phyloP scores from a whole-genome alignment of 2,329 filamentous ascomycete species.

The Diaporthe eres region DNA sequence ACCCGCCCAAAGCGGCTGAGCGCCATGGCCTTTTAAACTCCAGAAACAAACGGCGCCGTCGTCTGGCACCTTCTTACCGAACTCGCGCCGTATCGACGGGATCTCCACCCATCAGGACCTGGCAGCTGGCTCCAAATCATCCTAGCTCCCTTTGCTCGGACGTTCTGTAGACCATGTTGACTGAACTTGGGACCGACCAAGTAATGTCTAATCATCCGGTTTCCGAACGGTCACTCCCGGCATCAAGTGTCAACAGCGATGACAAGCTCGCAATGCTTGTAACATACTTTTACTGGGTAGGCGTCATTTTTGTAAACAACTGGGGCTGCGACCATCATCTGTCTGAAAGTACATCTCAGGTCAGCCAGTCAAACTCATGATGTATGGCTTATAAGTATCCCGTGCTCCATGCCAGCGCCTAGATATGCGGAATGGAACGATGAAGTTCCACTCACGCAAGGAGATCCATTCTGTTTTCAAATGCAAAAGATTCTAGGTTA shows the following conservation, averaged over 20 bases:
- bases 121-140: background rate
- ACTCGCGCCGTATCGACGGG: background rate
- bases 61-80: background rate
- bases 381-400: background rate
- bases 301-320: background rate
- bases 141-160: constrained; percentile 9
- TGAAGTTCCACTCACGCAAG: background rate
- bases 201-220: background rate
- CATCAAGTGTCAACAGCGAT: background rate
- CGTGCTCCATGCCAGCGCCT: background rate
- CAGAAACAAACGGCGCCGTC: constrained; percentile 16
- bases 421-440: background rate
- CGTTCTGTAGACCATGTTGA: background rate
- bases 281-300: background rate
- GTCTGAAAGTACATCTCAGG: background rate
- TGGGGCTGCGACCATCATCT: background rate
- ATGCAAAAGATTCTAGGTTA: background rate
- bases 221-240: constrained; percentile 5
- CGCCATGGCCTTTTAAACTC: background rate
- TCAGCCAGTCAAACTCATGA: background rate
- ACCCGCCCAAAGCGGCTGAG: constrained; percentile 27
- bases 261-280: background rate
- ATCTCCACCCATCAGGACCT: constrained; percentile 9
- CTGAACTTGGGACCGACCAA: constrained; percentile 16
- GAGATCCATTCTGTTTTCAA: background rate